Evolutionary conservation across 352 stramenopile species (phyloP).

Genomic region (Globisporangium echinulatum): DNA sequence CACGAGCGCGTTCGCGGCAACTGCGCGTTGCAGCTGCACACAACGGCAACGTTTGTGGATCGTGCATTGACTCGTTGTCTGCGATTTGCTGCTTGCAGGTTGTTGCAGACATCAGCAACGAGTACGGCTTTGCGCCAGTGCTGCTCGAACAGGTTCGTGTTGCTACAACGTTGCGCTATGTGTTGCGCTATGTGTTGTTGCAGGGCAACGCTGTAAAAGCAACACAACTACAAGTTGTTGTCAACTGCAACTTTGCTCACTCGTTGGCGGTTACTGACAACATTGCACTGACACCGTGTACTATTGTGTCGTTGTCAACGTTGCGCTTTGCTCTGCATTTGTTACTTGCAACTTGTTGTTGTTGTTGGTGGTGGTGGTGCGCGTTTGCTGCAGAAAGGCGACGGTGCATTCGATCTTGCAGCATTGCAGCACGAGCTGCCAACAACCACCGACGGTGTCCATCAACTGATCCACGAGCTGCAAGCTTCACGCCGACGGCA

Average conservation of each 20-base stretch:
- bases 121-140: constrained; percentile 13
- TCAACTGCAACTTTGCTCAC: too few relatives aligned
- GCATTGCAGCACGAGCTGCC: background rate
- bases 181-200: too few relatives aligned
- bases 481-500: constrained; percentile 20
- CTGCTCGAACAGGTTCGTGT: constrained; percentile 13
- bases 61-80: background rate
- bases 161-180: background rate
- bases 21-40: background rate
- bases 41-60: background rate
- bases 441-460: constrained; percentile 7
- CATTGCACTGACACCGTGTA: too few relatives aligned
- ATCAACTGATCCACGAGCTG: constrained; percentile 18
- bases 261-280: too few relatives aligned
- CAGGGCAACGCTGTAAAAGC: too few relatives aligned
- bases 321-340: background rate
- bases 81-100: constrained; percentile 10
- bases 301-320: background rate
- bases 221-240: too few relatives aligned
- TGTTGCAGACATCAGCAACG: constrained; percentile 14
- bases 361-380: background rate
- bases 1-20: background rate
- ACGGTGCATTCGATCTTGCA: background rate
- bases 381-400: constrained; percentile 12
- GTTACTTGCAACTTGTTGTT: background rate